Evolutionary conservation across 2,329 filamentous ascomycete species (phyloP).

Genomic region (Cytospora chrysosperma): DNA sequence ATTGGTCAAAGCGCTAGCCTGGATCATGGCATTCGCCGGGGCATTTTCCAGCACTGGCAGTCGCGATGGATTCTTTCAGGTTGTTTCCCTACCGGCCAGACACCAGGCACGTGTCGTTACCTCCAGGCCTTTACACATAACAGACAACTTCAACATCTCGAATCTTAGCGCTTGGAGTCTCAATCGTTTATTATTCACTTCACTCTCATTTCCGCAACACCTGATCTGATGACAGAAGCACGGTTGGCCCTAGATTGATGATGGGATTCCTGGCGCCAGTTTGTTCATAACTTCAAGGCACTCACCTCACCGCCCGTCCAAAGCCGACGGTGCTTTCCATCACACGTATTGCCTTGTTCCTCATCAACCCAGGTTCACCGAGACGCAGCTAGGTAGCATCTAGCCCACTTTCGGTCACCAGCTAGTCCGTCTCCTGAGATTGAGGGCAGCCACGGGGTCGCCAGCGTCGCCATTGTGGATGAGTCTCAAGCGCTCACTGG

Average conservation of each 20-base stretch:
- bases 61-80: constrained; percentile 17
- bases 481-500: background rate
- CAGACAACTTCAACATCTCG: background rate
- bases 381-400: background rate
- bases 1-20: constrained; percentile 16
- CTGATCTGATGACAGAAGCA: background rate
- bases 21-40: constrained; percentile 4
- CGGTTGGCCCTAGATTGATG: constrained; percentile 11
- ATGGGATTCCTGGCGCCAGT: constrained; percentile 4
- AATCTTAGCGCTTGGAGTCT: background rate
- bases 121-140: background rate
- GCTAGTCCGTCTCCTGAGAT: background rate
- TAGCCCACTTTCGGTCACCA: background rate
- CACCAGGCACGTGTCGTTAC: constrained; percentile 2
- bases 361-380: background rate
- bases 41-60: constrained; percentile 17
- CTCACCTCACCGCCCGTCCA: constrained; percentile 1
- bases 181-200: background rate
- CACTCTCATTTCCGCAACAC: background rate
- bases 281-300: constrained; percentile 4
- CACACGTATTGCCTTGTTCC: background rate
- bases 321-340: background rate
- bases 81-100: constrained; percentile 13
- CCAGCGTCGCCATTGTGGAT: background rate
- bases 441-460: background rate